Evolutionary conservation across 371 early-diverging fungal species (phyloP), one percentile per base, ranked within the genome.

Genomic region (Fennellomyces sp.): DNA sequence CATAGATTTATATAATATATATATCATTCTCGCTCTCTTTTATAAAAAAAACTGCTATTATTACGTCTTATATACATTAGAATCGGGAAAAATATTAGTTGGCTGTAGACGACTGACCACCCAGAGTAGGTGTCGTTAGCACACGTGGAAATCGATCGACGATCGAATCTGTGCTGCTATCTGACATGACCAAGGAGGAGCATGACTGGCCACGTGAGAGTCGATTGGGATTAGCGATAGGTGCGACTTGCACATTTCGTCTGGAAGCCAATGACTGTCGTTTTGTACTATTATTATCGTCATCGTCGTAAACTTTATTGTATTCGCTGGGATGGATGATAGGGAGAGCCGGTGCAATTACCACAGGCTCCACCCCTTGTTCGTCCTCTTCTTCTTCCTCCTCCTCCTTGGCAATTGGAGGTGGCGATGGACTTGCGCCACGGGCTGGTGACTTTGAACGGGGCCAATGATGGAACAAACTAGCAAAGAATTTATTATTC

Each of bases 301-400:
- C 35, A 8, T 33, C 35, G 8, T 45, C 41, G 30, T 66, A 25
- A 29, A 55, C 67, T 19, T 68, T 65, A 35, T 75, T 69, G 28
- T 72, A 75, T 58, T 75, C 72, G 27, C 72, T 72, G 5, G 75
- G 75, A 42, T 75, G 72, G 30, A 75, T 71, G 45, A 75, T 75
- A 15, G 69, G 69, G 0, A 59, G 36, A 7, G 63, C 63, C 19
- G 59, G 47, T 19, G 62, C 58, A 21, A 64, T 64, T 3, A 50
- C 51, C 11, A 31, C 51, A 5, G 51, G 5, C 7, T 15, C 12
- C 8, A 11, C 2, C 23, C 17, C 29, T 28, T 50, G 38, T 11
- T 41, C 11, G 29, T 49, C 56, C 15, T 63, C 47, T 21, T 45
- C n/a, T 68, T 64, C 21, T 66, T 66, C 51, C 19, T 48, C 58